Evolutionary conservation across 768 basidiomycete genomes (phyloP).

Genomic region (Hypholoma fasciculare): DNA sequence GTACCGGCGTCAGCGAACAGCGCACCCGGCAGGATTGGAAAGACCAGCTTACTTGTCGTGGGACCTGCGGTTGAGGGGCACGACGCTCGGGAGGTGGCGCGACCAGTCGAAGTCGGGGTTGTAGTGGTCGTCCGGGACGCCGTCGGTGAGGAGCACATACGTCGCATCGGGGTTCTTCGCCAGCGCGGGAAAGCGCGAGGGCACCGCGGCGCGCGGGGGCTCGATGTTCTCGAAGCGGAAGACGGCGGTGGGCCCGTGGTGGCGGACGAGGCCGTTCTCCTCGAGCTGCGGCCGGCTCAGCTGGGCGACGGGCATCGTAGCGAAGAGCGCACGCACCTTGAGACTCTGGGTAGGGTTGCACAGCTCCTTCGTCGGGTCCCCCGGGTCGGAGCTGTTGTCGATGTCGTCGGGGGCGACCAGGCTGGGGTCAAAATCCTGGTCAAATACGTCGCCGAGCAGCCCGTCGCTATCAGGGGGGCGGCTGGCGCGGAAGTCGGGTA

Average conservation of each 20-base stretch:
- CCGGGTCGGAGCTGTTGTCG: constrained; percentile 19
- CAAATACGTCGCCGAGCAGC: constrained; percentile 14
- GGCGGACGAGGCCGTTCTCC: constrained; percentile 36
- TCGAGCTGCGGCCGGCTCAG: constrained; percentile 29
- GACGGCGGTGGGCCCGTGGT: constrained; percentile 43
- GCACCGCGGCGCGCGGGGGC: constrained; percentile 3
- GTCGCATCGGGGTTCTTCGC: constrained; percentile 35
- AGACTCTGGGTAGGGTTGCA: constrained; percentile 39
- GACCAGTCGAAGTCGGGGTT: constrained; percentile 53
- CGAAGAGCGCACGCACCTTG: constrained; percentile 26
- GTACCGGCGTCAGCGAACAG: background rate
- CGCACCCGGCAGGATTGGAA: background rate
- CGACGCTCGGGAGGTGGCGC: constrained; percentile 41
- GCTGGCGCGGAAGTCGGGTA: constrained; percentile 18
- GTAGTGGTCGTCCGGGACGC: constrained; percentile 34
- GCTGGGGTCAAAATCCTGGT: constrained; percentile 16
- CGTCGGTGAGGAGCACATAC: constrained; percentile 43
- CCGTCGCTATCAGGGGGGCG: constrained; percentile 22
- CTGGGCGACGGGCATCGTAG: background rate
- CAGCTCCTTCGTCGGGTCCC: constrained; percentile 34
- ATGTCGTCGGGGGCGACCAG: constrained; percentile 20
- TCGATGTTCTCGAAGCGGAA: constrained; percentile 37
- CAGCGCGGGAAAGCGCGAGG: constrained; percentile 40
- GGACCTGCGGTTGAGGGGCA: constrained; percentile 41
- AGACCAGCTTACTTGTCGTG: constrained; percentile 40